These are phyloP conservation scores for Aurantiochytrium sp. DNA, from an alignment of 108 stramenopile genomes.

Conservation along the genomic window DNA sequence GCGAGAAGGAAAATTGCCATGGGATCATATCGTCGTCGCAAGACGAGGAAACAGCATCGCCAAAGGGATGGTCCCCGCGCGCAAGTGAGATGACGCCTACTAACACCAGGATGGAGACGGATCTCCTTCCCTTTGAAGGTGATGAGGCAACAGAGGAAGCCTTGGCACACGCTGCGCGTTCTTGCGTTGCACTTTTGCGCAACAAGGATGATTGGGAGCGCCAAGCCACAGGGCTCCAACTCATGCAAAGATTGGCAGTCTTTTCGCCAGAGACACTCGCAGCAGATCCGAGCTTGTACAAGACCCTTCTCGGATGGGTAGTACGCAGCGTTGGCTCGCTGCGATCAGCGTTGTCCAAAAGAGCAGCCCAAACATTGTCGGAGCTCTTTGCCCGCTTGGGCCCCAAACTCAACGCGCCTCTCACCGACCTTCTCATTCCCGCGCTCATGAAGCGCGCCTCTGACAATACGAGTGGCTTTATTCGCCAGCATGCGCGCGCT, in stretches of 20 bases:
- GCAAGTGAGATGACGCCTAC: too few species aligned
- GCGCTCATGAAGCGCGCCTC: not conserved
- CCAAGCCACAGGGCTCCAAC: not conserved
- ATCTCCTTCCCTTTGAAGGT: not conserved
- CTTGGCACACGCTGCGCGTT: not conserved
- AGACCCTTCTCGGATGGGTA: slow-evolving; percentile 8
- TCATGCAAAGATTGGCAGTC: not conserved
- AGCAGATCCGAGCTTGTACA: not conserved
- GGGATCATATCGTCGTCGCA: too few species aligned
- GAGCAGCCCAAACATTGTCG: not conserved
- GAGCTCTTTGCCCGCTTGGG: not conserved
- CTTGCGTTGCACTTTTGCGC: not conserved
- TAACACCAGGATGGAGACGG: too few species aligned
- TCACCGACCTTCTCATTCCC: not conserved
- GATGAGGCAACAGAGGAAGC: not conserved
- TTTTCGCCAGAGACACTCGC: not conserved
- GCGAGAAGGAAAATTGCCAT: too few species aligned
- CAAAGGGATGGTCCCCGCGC: too few species aligned
- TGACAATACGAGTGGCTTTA: not conserved
- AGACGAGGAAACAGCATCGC: too few species aligned
- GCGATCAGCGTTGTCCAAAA: not conserved
- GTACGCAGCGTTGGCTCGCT: not conserved
- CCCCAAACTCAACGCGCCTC: not conserved
- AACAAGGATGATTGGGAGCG: not conserved
- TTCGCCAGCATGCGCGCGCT: not conserved